Percentiles rank a stretch among this genome's conserved stretches.
These are phyloP conservation scores for Wickerhamiella parazyma DNA, from an alignment of 805 yeast genomes.

Conservation along the genomic window DNA sequence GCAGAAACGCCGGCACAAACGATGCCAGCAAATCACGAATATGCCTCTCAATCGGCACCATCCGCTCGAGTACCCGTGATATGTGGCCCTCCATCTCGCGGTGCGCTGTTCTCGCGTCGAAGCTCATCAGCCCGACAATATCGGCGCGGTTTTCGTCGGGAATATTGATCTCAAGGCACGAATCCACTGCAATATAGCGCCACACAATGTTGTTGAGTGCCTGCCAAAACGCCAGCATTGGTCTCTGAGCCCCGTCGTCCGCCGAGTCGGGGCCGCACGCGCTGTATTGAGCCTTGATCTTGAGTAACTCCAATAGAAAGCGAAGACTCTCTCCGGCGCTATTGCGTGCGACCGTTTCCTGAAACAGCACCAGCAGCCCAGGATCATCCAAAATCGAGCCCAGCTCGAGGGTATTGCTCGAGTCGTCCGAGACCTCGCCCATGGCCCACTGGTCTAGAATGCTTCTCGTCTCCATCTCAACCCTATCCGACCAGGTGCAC, in stretches of 20 bases:
- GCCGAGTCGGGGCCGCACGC: not conserved
- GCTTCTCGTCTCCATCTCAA: not conserved
- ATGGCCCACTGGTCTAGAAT: too few relatives aligned
- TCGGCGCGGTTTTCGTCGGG: not conserved
- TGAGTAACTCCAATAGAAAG: not conserved
- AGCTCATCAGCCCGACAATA: not conserved
- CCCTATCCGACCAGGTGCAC: not conserved
- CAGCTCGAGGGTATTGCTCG: not conserved
- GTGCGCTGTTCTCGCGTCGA: not conserved
- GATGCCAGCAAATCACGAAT: not conserved
- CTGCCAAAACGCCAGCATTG: not conserved
- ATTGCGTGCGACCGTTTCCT: not conserved
- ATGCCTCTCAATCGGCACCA: constrained; percentile 1
- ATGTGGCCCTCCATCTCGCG: not conserved
- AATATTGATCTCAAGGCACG: constrained; percentile 1
- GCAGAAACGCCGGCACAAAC: constrained; percentile 2
- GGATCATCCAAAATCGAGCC: constrained; percentile 2
- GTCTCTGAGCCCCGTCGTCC: not conserved
- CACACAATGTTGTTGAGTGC: not conserved
- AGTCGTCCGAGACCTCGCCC: too few relatives aligned
- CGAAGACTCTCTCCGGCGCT: constrained; percentile 1
- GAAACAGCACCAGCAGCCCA: constrained; percentile 2
- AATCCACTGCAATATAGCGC: not conserved
- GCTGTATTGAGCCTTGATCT: not conserved
- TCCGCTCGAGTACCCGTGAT: not conserved